Evolutionary conservation across 2,329 filamentous ascomycete genomes (phyloP).

Genomic region (Metarhizium brunneum): DNA sequence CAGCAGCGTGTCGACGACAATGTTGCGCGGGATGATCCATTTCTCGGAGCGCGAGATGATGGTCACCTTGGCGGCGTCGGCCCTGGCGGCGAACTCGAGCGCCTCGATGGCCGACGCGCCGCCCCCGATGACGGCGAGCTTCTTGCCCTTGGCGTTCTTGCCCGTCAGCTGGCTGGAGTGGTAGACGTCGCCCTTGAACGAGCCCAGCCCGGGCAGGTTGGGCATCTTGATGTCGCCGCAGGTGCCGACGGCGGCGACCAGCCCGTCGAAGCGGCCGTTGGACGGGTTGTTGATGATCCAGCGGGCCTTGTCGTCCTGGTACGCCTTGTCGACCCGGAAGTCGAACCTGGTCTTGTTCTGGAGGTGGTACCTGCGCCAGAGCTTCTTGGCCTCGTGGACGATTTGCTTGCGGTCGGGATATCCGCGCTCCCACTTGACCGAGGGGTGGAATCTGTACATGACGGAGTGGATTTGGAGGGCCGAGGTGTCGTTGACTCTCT

Average conservation of each 20-base stretch:
- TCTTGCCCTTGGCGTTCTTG: conserved; percentile 64
- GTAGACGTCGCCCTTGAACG: conserved; percentile 62
- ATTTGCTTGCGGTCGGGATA: conserved; percentile 74
- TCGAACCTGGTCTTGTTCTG: conserved; percentile 64
- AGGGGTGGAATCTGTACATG: conserved; percentile 84
- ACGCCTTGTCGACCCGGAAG: conserved; percentile 58
- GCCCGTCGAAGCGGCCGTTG: conserved; percentile 66
- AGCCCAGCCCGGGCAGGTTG: conserved; percentile 57
- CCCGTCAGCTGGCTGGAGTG: conserved; percentile 69
- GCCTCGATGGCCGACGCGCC: conserved; percentile 77
- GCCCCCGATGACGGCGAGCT: conserved; percentile 66
- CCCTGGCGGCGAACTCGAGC: conserved; percentile 64
- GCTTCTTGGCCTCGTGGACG: conserved; percentile 55
- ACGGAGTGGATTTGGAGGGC: conserved; percentile 75
- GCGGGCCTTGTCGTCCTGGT: conserved; percentile 55
- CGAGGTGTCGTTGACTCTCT: conserved; percentile 75
- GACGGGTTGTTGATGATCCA: conserved; percentile 71
- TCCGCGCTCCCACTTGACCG: conserved; percentile 62
- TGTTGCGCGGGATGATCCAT: conserved; percentile 79
- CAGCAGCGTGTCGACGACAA: conserved; percentile 63
- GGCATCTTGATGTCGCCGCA: conserved; percentile 73
- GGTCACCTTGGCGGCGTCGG: conserved; percentile 57
- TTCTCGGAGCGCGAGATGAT: conserved; percentile 73
- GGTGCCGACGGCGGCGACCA: conserved; percentile 70
- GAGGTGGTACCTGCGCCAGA: conserved; percentile 70